Base-by-base conservation (phyloP, 306 rosid genomes). In the Castanea sativa region DNA sequence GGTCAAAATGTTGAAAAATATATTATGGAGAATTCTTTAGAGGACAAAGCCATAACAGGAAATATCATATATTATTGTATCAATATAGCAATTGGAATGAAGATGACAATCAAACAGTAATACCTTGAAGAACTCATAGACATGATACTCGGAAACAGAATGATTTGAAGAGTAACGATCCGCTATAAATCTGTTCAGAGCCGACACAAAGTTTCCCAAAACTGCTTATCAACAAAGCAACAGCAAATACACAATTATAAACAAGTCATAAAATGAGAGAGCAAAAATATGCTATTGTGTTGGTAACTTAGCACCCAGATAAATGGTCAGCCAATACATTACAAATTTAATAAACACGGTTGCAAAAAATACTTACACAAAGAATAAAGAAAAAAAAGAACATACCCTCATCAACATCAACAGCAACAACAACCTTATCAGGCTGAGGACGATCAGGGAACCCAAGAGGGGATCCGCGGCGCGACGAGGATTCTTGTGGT, bases 121-220 rank as follows among this genome's bases (percentile, higher is more conserved):
- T 91, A 94, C 98, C 98, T 87, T 94, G 86, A 79, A 92, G 89
- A 94, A 94, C 85, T 94, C 98, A 27, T 94, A 94, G 74, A 94
- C 98, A 59, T 91, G 90, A 80, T 94, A 94, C 81, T 92, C 97
- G 27, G 97, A 91, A 80, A 94, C 92, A 27, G 97, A 88, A 84
- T 89, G 89, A 32, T 86, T 80, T 59, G 92, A 86, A 60, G 89
- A 85, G 73, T 94, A 94, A 21, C 83, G 92, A 84, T 92, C 95
- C 16, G 97, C 98, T 59, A 94, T 93, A 76, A 91, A 94, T 80
- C 87, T 82, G 91, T 94, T 94, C 77, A 94, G 90, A 79, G 98
- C 98, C 0, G 98, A 89, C 67, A 94, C 91, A 8, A 94, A 94
- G 87, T 90, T 92, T 29, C 98, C 98, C 82, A 94, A 75, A 25